Base-by-base conservation (phyloP, 805 yeast genomes). In the Kluyveromyces dobzhanskii region DNA sequence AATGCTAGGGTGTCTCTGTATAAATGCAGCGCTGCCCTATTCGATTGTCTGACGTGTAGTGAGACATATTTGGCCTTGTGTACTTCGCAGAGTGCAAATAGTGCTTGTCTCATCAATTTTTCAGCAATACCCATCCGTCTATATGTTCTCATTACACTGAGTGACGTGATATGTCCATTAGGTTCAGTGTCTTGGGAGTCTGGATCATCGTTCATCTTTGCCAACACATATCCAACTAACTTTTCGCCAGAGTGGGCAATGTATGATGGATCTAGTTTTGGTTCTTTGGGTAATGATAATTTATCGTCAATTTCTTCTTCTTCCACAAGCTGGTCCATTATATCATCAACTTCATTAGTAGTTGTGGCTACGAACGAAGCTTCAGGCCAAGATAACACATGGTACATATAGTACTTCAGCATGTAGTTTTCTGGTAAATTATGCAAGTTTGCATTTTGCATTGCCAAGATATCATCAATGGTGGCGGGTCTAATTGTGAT, bases 161-260 rank as follows among this genome's bases (percentile, higher is more conserved):
- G 64, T 12, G 95, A 85, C 0, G 98, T 92, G 49, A 92, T 80
- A 65, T 92, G 98, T 1, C 97, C 98, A 54, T 85, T 90, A 16
- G 80, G 80, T n/a, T 78, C 72, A 50, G 76, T 78, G 45, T 78
- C 84, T 30, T 70, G 78, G 5, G 81, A 79, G 10, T 75, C 79
- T 25, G 88, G 87, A 53, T 87, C 95, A 59, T 88, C 97, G 52
- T 92, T 96, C 95, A 92, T 85, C 61, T 92, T 92, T 1, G 95
- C 95, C 47, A 92, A 67, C 4, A 86, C 97, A 56, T 92, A 92
- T 4, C 97, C 98, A n/a, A 92, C 94, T 25, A 92, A 73, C 50
- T 85, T 81, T 56, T 85, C 95, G 21, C 81, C 80, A 14, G 70
- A 69, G 13, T 65, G 66, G 4, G 50, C 56, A 35, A 80, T 73